phyloP scores from a whole-genome alignment of 306 rosid species.

The Pyrus bretschneideri region DNA sequence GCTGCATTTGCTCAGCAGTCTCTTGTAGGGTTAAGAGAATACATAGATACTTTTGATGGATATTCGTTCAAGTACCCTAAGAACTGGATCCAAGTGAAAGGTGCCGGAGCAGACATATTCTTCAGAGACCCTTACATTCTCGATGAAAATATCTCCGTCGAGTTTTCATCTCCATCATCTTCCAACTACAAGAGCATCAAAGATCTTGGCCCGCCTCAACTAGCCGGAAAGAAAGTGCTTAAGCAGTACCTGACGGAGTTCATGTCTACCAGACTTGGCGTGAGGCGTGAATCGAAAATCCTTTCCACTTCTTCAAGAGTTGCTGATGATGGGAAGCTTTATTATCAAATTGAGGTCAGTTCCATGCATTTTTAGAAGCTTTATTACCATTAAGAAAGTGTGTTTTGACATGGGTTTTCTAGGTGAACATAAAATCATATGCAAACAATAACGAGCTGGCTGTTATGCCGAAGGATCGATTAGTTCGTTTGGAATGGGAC shows the following conservation, averaged over 20 bases:
- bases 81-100: slow-evolving; percentile 88
- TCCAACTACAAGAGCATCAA: slow-evolving; percentile 70
- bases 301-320: slow-evolving; percentile 60
- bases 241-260: slow-evolving; percentile 82
- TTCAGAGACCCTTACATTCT: slow-evolving; percentile 92
- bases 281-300: slow-evolving; percentile 69
- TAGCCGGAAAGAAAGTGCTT: slow-evolving; percentile 76
- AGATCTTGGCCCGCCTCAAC: slow-evolving; percentile 78
- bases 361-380: not conserved
- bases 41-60: slow-evolving; percentile 79
- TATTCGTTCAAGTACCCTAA: slow-evolving; percentile 73
- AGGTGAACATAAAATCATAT: slow-evolving; percentile 93
- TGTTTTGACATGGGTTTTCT: not conserved
- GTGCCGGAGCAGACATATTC: slow-evolving; percentile 93
- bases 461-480: slow-evolving; percentile 86
- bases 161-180: slow-evolving; percentile 87
- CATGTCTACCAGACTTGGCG: slow-evolving; percentile 88
- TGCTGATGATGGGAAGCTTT: slow-evolving; percentile 80
- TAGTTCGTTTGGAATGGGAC: slow-evolving; percentile 84
- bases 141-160: slow-evolving; percentile 81
- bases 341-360: slow-evolving; percentile 86
- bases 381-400: not conserved
- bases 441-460: slow-evolving; percentile 92
- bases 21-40: slow-evolving; percentile 46
- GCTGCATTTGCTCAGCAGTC: slow-evolving; percentile 45